These are phyloP conservation scores for Podosphaera xanthii DNA, from an alignment of 2,329 filamentous ascomycete species.

Conservation along the genomic window DNA sequence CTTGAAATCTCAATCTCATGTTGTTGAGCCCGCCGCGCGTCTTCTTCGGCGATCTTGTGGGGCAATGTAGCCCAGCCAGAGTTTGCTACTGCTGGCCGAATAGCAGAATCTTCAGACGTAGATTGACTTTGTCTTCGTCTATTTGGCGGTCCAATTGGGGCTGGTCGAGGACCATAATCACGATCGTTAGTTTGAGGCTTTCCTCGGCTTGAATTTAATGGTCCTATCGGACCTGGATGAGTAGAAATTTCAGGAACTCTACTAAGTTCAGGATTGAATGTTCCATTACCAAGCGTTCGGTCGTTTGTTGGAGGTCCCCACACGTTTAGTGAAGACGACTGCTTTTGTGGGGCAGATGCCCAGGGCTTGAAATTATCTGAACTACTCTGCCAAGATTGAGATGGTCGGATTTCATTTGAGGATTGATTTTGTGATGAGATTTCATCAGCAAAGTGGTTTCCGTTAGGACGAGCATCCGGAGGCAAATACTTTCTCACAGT, in stretches of 20 bases:
- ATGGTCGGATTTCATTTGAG: slow-evolving; percentile 7
- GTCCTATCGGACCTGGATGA: slow-evolving; percentile 17
- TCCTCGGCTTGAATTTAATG: slow-evolving; percentile 11
- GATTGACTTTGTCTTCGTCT: slow-evolving; percentile 7
- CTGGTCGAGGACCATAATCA: slow-evolving; percentile 13
- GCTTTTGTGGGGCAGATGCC: slow-evolving; percentile 19
- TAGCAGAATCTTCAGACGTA: slow-evolving; percentile 3
- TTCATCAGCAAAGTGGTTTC: slow-evolving; percentile 11
- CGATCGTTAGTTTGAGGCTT: slow-evolving; percentile 12
- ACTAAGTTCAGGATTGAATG: slow-evolving; percentile 42
- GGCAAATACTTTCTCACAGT: slow-evolving; percentile 3
- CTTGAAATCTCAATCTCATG: slow-evolving; percentile 9
- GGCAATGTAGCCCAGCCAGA: slow-evolving; percentile 12
- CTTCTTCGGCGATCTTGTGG: slow-evolving; percentile 11
- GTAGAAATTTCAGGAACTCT: slow-evolving; percentile 15
- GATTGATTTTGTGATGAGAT: slow-evolving; percentile 16
- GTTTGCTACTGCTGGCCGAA: slow-evolving; percentile 6
- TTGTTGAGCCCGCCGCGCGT: slow-evolving; percentile 7
- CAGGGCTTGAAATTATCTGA: slow-evolving; percentile 28
- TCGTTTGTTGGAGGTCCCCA: slow-evolving; percentile 53
- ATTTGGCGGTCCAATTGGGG: slow-evolving; percentile 15
- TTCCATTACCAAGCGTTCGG: slow-evolving; percentile 53
- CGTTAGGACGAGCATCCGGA: slow-evolving; percentile 7
- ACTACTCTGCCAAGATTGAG: slow-evolving; percentile 14
- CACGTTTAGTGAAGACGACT: slow-evolving; percentile 32